A percentile compares a stretch with the other conserved stretches of the same genome.
Evolutionary conservation across 495 filamentous ascomycete genomes (phyloP).

Genomic region (Glarea lozoyensis): DNA sequence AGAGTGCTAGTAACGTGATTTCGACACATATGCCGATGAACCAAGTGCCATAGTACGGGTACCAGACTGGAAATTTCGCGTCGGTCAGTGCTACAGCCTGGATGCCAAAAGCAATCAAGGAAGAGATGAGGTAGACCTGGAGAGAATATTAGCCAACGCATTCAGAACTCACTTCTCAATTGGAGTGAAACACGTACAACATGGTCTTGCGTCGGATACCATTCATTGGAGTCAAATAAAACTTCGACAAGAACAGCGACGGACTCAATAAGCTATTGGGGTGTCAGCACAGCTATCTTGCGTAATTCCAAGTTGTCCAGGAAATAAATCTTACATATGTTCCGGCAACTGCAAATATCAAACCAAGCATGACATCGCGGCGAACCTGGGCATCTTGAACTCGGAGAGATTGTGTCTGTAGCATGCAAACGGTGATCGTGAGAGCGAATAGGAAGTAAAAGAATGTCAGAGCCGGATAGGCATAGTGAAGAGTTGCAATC

Average conservation of each 20-base stretch:
- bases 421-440: constrained; percentile 43
- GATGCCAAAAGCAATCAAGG: constrained; percentile 44
- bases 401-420: constrained; percentile 37
- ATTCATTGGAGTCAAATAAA: constrained; percentile 24
- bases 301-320: neutral
- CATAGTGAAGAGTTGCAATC: constrained; percentile 36
- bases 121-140: constrained; percentile 42
- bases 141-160: neutral
- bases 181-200: constrained; percentile 26
- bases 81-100: constrained; percentile 42
- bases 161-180: neutral
- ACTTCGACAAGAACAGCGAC: constrained; percentile 30
- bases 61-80: constrained; percentile 44
- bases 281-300: neutral
- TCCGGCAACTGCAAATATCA: constrained; percentile 36
- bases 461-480: constrained; percentile 44
- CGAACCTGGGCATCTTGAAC: constrained; percentile 30
- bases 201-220: constrained; percentile 38
- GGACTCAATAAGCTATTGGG: constrained; percentile 30
- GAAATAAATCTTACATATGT: constrained; percentile 33
- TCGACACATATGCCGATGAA: constrained; percentile 43
- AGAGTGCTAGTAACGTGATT: constrained; percentile 28
- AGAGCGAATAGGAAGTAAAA: constrained; percentile 43
- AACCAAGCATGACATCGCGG: constrained; percentile 34
- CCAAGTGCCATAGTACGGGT: constrained; percentile 51